Conservation (phyloP, 2,329 filamentous ascomycete species). For the Cordyceps pruinosa region DNA sequence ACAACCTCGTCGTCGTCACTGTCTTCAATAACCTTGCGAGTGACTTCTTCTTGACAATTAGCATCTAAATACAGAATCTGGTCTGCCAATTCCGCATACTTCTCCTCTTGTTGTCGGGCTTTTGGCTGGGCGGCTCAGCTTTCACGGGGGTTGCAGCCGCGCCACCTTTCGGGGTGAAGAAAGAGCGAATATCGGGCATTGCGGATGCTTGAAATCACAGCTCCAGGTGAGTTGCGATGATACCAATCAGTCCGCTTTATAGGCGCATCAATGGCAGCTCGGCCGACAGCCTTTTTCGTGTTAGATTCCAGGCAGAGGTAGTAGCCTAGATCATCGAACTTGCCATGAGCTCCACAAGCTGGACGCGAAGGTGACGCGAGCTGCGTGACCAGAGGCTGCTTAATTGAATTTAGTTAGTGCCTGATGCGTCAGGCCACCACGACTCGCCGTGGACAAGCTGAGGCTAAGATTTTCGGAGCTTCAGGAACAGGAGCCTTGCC, state of each 20-base stretch:
- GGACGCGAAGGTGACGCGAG: slow-evolving; percentile 41
- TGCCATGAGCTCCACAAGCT: slow-evolving; percentile 23
- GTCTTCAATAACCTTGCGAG: slow-evolving; percentile 69
- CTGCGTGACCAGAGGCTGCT: slow-evolving; percentile 29
- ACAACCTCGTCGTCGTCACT: slow-evolving; percentile 67
- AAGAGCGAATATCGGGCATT: slow-evolving; percentile 90
- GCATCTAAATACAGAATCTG: neutral
- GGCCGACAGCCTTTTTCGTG: neutral
- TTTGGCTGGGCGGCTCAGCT: slow-evolving; percentile 37
- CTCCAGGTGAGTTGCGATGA: neutral
- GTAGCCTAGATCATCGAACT: slow-evolving; percentile 25
- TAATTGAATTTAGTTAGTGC: slow-evolving; percentile 22
- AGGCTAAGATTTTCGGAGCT: slow-evolving; percentile 29
- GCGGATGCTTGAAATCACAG: slow-evolving; percentile 9
- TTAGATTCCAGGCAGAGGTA: slow-evolving; percentile 15
- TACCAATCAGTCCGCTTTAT: slow-evolving; percentile 15
- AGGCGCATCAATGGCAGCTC: slow-evolving; percentile 15
- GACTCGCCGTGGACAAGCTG: neutral
- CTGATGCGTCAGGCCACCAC: slow-evolving; percentile 21
- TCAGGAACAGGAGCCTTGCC: slow-evolving; percentile 14
- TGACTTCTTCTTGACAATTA: slow-evolving; percentile 30
- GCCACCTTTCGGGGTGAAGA: slow-evolving; percentile 74
- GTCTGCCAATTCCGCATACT: neutral
- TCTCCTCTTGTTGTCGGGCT: slow-evolving; percentile 37
- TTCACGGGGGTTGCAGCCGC: slow-evolving; percentile 47